These are phyloP conservation scores for Neoscytalidium dimidiatum DNA, from an alignment of 2,329 filamentous ascomycete species.

Conservation along the genomic window DNA sequence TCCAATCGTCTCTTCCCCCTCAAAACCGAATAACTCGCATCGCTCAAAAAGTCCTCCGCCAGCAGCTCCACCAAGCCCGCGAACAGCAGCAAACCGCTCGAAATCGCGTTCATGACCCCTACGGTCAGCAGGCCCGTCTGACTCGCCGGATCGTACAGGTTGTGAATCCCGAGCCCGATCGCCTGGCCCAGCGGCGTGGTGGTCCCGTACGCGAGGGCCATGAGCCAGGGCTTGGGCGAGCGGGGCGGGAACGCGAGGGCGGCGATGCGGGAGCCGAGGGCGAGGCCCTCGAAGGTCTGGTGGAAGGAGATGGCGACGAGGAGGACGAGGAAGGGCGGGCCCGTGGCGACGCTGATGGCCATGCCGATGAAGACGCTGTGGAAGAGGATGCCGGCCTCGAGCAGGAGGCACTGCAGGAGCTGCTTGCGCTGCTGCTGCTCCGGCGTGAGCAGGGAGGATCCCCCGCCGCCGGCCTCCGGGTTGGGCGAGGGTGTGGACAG, in stretches of 20 bases:
- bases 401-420: constrained; percentile 71
- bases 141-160: constrained; percentile 52
- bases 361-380: constrained; percentile 77
- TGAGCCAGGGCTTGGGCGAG: constrained; percentile 74
- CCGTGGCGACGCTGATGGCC: constrained; percentile 69
- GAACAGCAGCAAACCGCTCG: constrained; percentile 50
- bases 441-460: constrained; percentile 17
- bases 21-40: constrained; percentile 63
- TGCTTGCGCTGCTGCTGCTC: constrained; percentile 56
- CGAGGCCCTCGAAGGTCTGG: constrained; percentile 70
- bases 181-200: constrained; percentile 55
- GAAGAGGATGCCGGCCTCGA: constrained; percentile 78
- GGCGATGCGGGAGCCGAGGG: constrained; percentile 70
- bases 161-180: constrained; percentile 51
- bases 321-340: constrained; percentile 65
- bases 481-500: neutral
- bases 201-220: constrained; percentile 65
- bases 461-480: neutral
- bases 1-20: constrained; percentile 60
- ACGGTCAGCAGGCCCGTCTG: constrained; percentile 52
- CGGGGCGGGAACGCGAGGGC: constrained; percentile 68
- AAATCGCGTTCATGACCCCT: constrained; percentile 53
- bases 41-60: constrained; percentile 59
- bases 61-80: constrained; percentile 53
- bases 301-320: constrained; percentile 72